Base-by-base conservation (phyloP, 106 monocot species). In the Allium sativum region DNA sequence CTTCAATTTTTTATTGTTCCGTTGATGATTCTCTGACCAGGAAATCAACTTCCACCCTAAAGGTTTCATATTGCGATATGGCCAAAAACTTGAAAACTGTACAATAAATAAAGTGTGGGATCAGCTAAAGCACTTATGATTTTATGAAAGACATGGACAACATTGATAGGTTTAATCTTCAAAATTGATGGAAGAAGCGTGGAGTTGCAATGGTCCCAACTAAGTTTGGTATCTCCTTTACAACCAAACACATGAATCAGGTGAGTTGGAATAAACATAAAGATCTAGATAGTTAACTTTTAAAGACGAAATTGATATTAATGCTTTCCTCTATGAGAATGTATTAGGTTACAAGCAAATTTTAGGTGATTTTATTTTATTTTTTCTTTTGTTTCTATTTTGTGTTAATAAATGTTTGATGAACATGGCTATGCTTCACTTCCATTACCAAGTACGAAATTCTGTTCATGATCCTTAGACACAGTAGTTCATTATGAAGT, bases 181-280 rank as follows among this genome's bases (percentile, higher is more conserved):
- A 73, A 17, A 98, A 84, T 65, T 88, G 98, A 17, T 98, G 91
- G 91, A 92, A 64, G 51, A 98, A 98, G 63, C 92, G 84, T 61
- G 98, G 98, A 65, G 22, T 92, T 64, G 76, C 98, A 12, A 82
- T 98, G 81, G 56, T 98, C 40, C 98, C 98, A 17, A 98, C 98
- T 9, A 98, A 98, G 70, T 98, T 98, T 77, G 98, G 98, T 21
- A 98, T 98, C 65, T 92, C 92, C 52, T 98, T 98, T 56, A 88
- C 98, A 40, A 8, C 82, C 50, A 82, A 91, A 59, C 70, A 71
- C 71, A 78, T 98, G 84, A 98, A 98, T 65, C 98, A 98, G 82
- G 95, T 96, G 21, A 14, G 51, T 47, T 47, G 53, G 53, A 53
- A 53, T 16, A 0, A 16, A 18, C 7, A 7, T 14, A 16, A 18